Evolutionary conservation across 1,284 basidiomycete species (phyloP).

Genomic region (Tausonia pullulans): DNA sequence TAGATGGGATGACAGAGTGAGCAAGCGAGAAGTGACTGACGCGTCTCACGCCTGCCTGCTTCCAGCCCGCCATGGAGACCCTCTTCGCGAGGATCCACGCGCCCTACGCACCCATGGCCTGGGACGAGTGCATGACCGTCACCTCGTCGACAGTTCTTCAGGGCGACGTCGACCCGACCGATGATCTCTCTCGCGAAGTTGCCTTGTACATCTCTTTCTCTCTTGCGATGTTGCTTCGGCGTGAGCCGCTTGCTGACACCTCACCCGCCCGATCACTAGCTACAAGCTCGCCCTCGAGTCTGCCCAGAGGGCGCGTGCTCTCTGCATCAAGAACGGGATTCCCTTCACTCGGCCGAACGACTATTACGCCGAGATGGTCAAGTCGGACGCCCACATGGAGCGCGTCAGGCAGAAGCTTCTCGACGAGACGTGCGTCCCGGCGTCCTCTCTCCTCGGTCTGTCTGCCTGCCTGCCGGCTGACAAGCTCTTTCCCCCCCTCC

Average conservation of each 20-base stretch:
- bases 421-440: constrained; percentile 50
- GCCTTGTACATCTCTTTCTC: constrained; percentile 63
- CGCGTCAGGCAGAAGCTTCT: constrained; percentile 81
- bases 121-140: constrained; percentile 73
- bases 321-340: constrained; percentile 57
- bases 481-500: neutral
- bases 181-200: constrained; percentile 86
- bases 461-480: neutral
- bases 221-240: neutral
- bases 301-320: constrained; percentile 59
- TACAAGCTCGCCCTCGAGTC: constrained; percentile 90
- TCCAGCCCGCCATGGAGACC: constrained; percentile 63
- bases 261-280: constrained; percentile 37
- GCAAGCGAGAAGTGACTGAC: neutral
- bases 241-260: neutral
- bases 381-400: constrained; percentile 96
- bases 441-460: neutral
- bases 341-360: constrained; percentile 88
- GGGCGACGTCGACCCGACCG: constrained; percentile 52
- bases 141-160: constrained; percentile 62
- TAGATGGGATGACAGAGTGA: neutral
- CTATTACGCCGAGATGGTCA: constrained; percentile 99
- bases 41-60: neutral
- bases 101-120: constrained; percentile 54
- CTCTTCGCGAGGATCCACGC: constrained; percentile 69